Evolutionary conservation across 805 yeast genomes (phyloP).

Genomic region (Saturnispora zaruensis): DNA sequence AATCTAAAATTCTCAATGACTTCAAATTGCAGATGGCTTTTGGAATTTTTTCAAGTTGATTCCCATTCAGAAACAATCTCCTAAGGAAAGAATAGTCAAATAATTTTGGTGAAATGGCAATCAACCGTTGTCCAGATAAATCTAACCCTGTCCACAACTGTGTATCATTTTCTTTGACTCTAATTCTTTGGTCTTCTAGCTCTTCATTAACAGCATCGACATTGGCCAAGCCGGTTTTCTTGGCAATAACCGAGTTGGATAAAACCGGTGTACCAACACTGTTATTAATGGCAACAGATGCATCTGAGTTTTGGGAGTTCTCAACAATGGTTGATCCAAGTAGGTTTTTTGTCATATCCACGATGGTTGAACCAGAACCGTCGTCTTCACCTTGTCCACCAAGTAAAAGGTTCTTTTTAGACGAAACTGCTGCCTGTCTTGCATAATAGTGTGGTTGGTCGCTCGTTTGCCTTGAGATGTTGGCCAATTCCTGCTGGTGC

Average conservation of each 20-base stretch:
- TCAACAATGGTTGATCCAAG: conserved; percentile 13
- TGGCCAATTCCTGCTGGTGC: conserved; percentile 68
- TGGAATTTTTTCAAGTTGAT: conserved; percentile 64
- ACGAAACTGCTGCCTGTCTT: conserved; percentile 66
- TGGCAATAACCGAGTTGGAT: conserved; percentile 27
- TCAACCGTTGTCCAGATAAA: conserved; percentile 79
- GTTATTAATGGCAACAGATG: conserved; percentile 19
- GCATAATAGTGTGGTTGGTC: conserved; percentile 76
- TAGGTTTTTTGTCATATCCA: conserved; percentile 34
- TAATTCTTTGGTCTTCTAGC: conserved; percentile 57
- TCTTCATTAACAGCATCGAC: conserved; percentile 42
- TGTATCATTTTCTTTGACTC: conserved; percentile 50
- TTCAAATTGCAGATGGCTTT: conserved; percentile 55
- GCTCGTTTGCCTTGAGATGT: conserved; percentile 52
- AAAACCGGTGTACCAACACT: conserved; percentile 34
- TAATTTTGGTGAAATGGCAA: conserved; percentile 59
- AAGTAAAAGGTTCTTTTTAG: conserved; percentile 32
- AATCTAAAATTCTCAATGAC: conserved; percentile 73
- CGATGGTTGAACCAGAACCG: conserved; percentile 24
- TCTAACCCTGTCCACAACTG: conserved; percentile 95
- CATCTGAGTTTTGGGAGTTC: conserved; percentile 14
- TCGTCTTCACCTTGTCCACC: conserved; percentile 22
- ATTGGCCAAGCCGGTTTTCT: conserved; percentile 22
- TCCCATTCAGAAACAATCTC: conserved; percentile 79
- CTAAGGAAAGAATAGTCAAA: conserved; percentile 80